Percentiles rank a stretch among this genome's conserved stretches.
Conservation (phyloP, 2,329 filamentous ascomycete genomes). For the Cytospora piceae region DNA sequence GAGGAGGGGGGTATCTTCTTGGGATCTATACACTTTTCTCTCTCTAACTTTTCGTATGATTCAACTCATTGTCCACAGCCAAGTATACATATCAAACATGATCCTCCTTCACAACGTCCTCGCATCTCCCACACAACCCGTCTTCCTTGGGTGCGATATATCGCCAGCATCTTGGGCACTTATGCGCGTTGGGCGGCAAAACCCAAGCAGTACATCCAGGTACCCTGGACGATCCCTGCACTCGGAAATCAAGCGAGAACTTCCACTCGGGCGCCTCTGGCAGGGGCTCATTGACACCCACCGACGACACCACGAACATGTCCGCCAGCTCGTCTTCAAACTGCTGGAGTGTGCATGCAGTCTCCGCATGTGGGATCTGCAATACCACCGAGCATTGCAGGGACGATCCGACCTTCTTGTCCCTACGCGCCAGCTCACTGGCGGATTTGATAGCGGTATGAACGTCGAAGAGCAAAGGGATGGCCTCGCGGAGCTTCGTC, state of each 20-base stretch:
- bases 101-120: slow-evolving; percentile 59
- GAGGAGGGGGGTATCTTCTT: slow-evolving; percentile 11
- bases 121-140: slow-evolving; percentile 73
- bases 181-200: slow-evolving; percentile 58
- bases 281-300: slow-evolving; percentile 50
- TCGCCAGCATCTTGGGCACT: slow-evolving; percentile 90
- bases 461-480: slow-evolving; percentile 56
- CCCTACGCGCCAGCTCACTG: slow-evolving; percentile 72
- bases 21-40: neutral
- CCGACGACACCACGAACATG: slow-evolving; percentile 72
- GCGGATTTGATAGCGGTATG: slow-evolving; percentile 72
- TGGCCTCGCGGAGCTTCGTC: slow-evolving; percentile 45
- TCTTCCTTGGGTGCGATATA: slow-evolving; percentile 73
- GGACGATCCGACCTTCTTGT: slow-evolving; percentile 77
- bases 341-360: slow-evolving; percentile 42
- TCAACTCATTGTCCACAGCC: neutral
- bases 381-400: slow-evolving; percentile 76
- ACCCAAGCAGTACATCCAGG: slow-evolving; percentile 47
- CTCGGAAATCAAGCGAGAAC: slow-evolving; percentile 49
- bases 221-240: slow-evolving; percentile 36
- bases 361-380: slow-evolving; percentile 44
- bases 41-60: neutral
- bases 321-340: slow-evolving; percentile 58
- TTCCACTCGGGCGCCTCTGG: slow-evolving; percentile 44
- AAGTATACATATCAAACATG: neutral